Evolutionary conservation across 345 rosid species (phyloP), one percentile per base, ranked within the genome.

Genomic region (Cardiospermum halicacabum): DNA sequence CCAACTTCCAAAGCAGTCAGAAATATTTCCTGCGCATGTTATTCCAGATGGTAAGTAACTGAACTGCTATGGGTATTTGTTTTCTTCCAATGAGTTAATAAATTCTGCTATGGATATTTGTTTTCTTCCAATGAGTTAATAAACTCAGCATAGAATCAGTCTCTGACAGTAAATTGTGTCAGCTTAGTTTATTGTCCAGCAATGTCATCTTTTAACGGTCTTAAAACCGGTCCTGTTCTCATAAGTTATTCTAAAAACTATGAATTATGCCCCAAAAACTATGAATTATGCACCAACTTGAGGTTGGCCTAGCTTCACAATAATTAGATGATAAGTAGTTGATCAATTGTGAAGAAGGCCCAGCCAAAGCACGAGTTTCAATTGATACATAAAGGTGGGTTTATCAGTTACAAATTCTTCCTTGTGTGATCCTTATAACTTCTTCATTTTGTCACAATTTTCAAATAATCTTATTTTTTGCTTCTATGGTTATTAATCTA

Each of bases 1-100:
- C 40, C 54, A 56, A 28, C 72, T 53, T 11, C 69, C 75, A 24
- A 45, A 59, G 58, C 70, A 75, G 59, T 42, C 81, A 71, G 73
- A 73, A 71, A 65, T 74, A 65, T 70, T 82, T 66, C 80, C 83
- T 27, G 72, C 82, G 40, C 70, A 77, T 39, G 58, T 55, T 34
- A 51, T 87, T 71, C 60, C 53, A 45, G 77, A 77, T 61, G 82
- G 93, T 84, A 64, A 82, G 82, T 34, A 34, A 45, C 56, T 66
- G 37, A 58, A 66, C 58, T 49, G 45, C 26, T 34, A 32, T 47
- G 39, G 24, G 34, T 4, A 15, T 59, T 11, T 56, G 19, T 36
- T 58, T 22, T 8, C 60, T 34, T 53, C 27, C 26, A 34, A 47
- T 37, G 18, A 53, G 53, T 24, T 22, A 25, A 37, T 53, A 39